phyloP scores from a whole-genome alignment of 2,329 filamentous ascomycete species.

The Cladosporium sp. region DNA sequence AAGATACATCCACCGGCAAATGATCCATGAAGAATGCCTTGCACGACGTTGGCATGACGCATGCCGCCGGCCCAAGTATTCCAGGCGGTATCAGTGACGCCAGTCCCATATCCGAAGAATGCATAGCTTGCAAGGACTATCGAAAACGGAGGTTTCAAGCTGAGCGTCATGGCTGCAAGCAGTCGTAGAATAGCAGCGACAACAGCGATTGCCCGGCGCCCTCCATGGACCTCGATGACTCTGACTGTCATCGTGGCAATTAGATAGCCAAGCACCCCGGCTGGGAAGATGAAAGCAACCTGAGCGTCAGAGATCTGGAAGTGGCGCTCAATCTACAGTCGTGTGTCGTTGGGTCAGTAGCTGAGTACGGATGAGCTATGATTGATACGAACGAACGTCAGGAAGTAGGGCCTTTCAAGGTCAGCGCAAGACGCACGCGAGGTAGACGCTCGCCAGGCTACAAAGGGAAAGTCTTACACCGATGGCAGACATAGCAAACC shows the following conservation, averaged over 20 bases:
- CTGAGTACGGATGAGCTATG: neutral
- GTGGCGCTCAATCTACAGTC: neutral
- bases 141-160: neutral
- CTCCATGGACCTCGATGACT: neutral
- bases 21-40: constrained; percentile 3
- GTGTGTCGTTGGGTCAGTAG: neutral
- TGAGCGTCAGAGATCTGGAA: neutral
- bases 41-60: neutral
- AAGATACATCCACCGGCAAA: neutral
- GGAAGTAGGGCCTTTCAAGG: neutral
- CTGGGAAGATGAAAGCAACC: neutral
- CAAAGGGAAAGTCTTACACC: neutral
- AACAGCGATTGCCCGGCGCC: neutral
- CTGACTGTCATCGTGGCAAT: neutral
- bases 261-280: constrained; percentile 2
- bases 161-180: neutral
- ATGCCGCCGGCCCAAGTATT: constrained; percentile 1
- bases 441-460: neutral
- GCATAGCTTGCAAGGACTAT: neutral
- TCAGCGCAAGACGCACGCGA: neutral
- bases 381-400: neutral
- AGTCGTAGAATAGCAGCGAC: neutral
- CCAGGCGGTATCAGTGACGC: constrained; percentile 4
- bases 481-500: constrained; percentile 1
- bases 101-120: constrained; percentile 3